These are phyloP conservation scores for Ophiostoma australiae DNA, from an alignment of 2,329 filamentous ascomycete genomes.

Conservation along the genomic window DNA sequence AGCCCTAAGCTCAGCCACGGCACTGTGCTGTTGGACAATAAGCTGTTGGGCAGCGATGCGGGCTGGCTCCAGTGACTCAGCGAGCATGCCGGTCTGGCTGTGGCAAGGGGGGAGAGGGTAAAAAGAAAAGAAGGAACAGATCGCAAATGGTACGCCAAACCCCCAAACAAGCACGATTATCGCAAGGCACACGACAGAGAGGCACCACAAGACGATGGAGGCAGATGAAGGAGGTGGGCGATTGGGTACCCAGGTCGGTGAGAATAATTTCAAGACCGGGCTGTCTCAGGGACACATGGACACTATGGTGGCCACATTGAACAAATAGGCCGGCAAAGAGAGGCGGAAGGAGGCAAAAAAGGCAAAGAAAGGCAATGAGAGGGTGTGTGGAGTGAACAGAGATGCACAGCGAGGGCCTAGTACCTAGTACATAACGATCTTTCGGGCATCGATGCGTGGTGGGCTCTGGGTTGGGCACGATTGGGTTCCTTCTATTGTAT, in stretches of 20 bases:
- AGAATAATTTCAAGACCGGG: not conserved
- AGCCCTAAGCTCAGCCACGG: not conserved
- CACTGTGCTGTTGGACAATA: no score
- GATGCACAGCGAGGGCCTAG: not conserved
- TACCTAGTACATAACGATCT: not conserved
- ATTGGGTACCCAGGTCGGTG: slow-evolving; percentile 5
- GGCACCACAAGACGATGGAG: not conserved
- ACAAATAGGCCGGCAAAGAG: not conserved
- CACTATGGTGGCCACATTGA: not conserved
- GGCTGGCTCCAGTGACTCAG: slow-evolving; percentile 31
- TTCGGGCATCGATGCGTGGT: slow-evolving; percentile 18
- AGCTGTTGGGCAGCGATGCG: slow-evolving; percentile 18
- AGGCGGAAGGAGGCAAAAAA: no score
- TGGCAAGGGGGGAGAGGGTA: slow-evolving; percentile 22
- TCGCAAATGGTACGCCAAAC: not conserved
- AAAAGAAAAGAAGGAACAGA: not conserved
- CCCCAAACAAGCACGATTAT: not conserved
- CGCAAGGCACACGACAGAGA: not conserved
- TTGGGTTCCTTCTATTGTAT: not conserved
- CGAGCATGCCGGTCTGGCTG: slow-evolving; percentile 29
- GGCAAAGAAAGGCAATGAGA: not conserved
- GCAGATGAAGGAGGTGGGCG: slow-evolving; percentile 2
- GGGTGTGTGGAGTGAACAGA: not conserved
- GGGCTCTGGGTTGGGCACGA: slow-evolving; percentile 18
- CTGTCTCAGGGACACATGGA: slow-evolving; percentile 4